phyloP scores from a whole-genome alignment of 345 rosid species.

The Eucalyptus curtisii region DNA sequence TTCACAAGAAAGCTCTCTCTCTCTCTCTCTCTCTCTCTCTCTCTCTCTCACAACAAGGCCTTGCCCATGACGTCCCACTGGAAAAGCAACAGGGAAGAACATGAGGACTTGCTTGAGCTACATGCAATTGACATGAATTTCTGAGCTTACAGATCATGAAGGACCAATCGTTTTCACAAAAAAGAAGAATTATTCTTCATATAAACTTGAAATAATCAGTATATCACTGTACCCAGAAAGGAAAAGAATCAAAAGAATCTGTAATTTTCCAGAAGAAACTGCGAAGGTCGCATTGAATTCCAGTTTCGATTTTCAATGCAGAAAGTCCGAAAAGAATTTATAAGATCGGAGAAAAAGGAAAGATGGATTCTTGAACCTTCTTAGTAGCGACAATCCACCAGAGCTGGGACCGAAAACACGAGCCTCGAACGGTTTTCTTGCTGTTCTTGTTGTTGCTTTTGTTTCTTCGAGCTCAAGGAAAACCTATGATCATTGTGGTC shows the following conservation, averaged over 20 bases:
- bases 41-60: not conserved
- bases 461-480: not conserved
- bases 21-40: not conserved
- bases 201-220: not conserved
- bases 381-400: conserved; percentile 97
- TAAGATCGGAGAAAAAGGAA: not conserved
- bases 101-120: not conserved
- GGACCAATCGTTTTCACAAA: not conserved
- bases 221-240: not conserved
- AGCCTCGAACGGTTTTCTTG: conserved; percentile 4
- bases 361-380: not conserved
- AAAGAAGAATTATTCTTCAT: not conserved
- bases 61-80: not conserved
- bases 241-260: not conserved
- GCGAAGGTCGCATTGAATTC: not conserved
- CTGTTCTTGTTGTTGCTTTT: conserved; percentile 8
- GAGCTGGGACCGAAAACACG: conserved; percentile 60
- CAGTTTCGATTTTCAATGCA: not conserved
- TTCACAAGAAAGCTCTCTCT: not conserved
- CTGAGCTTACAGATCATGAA: not conserved
- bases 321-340: not conserved
- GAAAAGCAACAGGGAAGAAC: not conserved
- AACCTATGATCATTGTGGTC: not conserved
- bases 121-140: not conserved
- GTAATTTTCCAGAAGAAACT: not conserved